phyloP scores from a whole-genome alignment of 2,329 filamentous ascomycete genomes.

The Claviceps sp. region DNA sequence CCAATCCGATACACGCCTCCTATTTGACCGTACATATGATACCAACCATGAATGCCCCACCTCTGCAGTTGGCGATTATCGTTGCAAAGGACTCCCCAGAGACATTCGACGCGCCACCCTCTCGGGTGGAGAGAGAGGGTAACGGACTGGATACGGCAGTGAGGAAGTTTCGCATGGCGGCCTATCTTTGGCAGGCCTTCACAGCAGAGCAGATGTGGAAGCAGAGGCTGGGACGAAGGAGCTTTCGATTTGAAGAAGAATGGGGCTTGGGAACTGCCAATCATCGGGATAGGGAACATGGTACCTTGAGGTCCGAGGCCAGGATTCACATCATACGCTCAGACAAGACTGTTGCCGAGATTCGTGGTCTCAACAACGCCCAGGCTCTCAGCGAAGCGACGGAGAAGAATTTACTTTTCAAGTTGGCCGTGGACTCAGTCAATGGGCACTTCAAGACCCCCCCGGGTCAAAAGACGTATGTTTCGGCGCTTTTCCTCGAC shows the following conservation, averaged over 20 bases:
- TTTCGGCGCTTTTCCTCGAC: constrained; percentile 77
- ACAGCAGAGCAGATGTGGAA: constrained; percentile 94
- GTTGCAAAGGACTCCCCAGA: constrained; percentile 77
- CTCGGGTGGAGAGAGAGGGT: constrained; percentile 63
- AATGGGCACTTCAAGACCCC: constrained; percentile 60
- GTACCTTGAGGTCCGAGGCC: constrained; percentile 76
- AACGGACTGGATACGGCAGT: constrained; percentile 70
- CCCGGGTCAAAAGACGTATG: constrained; percentile 73
- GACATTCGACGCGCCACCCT: constrained; percentile 71
- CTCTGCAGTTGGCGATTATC: constrained; percentile 78
- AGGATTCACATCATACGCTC: constrained; percentile 76
- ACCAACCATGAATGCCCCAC: constrained; percentile 62
- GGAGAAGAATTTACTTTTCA: constrained; percentile 60
- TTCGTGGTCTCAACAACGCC: constrained; percentile 62
- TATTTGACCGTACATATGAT: constrained; percentile 79
- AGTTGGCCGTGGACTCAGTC: constrained; percentile 65
- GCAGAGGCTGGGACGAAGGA: constrained; percentile 71
- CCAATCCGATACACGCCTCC: constrained; percentile 60
- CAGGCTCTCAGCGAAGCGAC: constrained; percentile 62
- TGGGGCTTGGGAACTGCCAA: constrained; percentile 79
- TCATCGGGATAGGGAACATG: constrained; percentile 54
- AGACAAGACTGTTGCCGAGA: constrained; percentile 72
- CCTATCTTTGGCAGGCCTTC: constrained; percentile 94
- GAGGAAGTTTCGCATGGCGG: constrained; percentile 86
- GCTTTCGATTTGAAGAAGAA: constrained; percentile 87